Base-by-base conservation (phyloP, 495 filamentous ascomycete species). In the Tuber magnatum region DNA sequence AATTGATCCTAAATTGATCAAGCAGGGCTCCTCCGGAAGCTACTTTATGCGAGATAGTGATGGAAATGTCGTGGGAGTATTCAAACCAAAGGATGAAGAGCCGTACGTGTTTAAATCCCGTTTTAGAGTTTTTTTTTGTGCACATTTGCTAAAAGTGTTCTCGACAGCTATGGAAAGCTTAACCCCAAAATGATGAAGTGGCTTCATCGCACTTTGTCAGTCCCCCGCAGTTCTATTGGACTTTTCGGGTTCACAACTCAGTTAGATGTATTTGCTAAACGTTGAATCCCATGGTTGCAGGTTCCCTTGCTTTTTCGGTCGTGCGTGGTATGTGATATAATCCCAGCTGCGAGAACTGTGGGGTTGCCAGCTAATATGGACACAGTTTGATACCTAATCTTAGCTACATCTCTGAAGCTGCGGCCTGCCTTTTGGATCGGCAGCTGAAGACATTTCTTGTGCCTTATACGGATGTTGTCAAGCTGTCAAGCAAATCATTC, bases 11-110 rank as follows among this genome's bases (percentile, higher is more conserved):
- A 92, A 91, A 73, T 91, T 98, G 89, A 99, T 99, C 74, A 90
- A 94, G 1, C 94, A 99, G 84, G 95, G 95, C 40, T 97, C 93
- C 83, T 97, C 94, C 8, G 95, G 95, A 18, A 97, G 93, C 83
- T 99, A 99, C 85, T 99, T 98, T 87, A 96, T 95, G 71, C 88
- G 94, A 75, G 94, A 97, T 81, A 89, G 86, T 41, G 90, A 95
- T 35, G 95, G 95, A 32, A 97, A 96, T 84, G 91, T 97, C 22
- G 93, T 99, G 24, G 95, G 94, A 39, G 96, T 99, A 14, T 98
- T 99, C 84, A 99, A 99, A 83, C 95, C 95, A 48, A 99, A 99
- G 85, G 95, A 99, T 83, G 95, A 99, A 84, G 95, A 99, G 84
- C 95, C 95, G 38, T 99, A 95, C 81, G 95, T 79, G 61, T 75